These are phyloP conservation scores for Tranzscheliella williamsii DNA, from an alignment of 1,284 basidiomycete species.

Conservation along the genomic window DNA sequence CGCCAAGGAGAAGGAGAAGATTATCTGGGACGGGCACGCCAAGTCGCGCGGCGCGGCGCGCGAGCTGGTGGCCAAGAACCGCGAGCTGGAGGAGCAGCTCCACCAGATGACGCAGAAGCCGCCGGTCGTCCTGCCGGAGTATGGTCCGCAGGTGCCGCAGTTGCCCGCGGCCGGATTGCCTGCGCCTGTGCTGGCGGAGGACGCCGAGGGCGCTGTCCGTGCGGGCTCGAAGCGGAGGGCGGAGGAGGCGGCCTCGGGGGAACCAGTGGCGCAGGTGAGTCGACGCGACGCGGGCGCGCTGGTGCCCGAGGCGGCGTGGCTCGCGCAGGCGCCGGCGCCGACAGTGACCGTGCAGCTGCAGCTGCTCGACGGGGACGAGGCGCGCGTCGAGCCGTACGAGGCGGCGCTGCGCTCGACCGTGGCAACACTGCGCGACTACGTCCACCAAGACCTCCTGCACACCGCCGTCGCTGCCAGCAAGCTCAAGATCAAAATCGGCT, in stretches of 20 bases:
- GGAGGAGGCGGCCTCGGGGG: neutral
- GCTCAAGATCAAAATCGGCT: constrained; percentile 48
- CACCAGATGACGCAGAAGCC: constrained; percentile 32
- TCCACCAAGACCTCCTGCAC: constrained; percentile 45
- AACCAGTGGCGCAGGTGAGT: too few species aligned
- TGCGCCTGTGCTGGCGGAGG: constrained; percentile 1
- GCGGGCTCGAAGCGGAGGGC: neutral
- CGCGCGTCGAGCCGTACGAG: constrained; percentile 39
- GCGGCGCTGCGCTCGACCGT: constrained; percentile 39
- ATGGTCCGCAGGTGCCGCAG: constrained; percentile 26
- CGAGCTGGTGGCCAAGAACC: constrained; percentile 38
- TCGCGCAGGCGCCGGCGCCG: constrained; percentile 39
- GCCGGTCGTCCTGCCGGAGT: constrained; percentile 16
- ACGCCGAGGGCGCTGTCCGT: constrained; percentile 1
- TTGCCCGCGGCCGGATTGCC: constrained; percentile 10
- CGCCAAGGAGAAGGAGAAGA: constrained; percentile 55
- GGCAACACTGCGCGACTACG: constrained; percentile 50
- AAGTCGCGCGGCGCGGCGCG: constrained; percentile 38
- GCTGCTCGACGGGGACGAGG: constrained; percentile 25
- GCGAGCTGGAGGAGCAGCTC: constrained; percentile 42
- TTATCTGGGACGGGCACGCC: constrained; percentile 58
- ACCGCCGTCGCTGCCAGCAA: constrained; percentile 49
- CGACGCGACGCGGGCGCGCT: constrained; percentile 33
- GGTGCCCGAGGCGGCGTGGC: constrained; percentile 47
- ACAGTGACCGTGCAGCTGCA: constrained; percentile 36